Percentiles rank a stretch among this genome's conserved stretches.
Evolutionary conservation across 108 stramenopile genomes (phyloP).

Genomic region (Nitzschia sp.): DNA sequence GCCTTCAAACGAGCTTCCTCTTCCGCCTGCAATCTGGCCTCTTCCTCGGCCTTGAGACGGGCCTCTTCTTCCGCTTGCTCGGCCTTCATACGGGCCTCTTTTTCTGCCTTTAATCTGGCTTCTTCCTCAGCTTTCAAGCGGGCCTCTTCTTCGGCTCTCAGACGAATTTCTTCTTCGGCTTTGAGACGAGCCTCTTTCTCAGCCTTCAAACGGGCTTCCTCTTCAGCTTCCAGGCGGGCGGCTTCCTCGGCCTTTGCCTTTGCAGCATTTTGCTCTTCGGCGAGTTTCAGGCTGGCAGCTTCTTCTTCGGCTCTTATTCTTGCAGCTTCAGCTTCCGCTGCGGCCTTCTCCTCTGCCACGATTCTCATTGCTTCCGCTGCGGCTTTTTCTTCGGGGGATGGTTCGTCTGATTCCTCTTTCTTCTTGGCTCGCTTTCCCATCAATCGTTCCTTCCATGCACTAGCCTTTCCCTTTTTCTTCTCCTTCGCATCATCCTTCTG

Average conservation of each 20-base stretch:
- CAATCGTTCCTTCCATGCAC: slow-evolving; percentile 14
- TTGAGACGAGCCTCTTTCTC: background rate
- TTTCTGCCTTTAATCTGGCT: background rate
- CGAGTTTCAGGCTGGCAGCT: background rate
- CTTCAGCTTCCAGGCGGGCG: slow-evolving; percentile 16
- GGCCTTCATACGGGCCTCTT: background rate
- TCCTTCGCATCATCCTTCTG: background rate
- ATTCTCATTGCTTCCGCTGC: slow-evolving; percentile 4
- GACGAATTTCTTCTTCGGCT: too few species aligned
- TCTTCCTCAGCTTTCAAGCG: background rate
- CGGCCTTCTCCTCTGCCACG: slow-evolving; percentile 13
- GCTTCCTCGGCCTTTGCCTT: too few species aligned
- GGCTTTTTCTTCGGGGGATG: background rate
- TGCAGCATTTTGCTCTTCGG: background rate
- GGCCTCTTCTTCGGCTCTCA: too few species aligned
- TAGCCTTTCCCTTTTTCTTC: slow-evolving; percentile 6
- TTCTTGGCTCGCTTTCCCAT: slow-evolving; percentile 13
- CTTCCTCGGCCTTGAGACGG: slow-evolving; percentile 6
- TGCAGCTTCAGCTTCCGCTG: slow-evolving; percentile 7
- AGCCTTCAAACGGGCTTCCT: slow-evolving; percentile 6
- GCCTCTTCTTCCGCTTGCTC: slow-evolving; percentile 3
- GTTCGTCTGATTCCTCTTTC: background rate
- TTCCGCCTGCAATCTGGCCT: slow-evolving; percentile 3
- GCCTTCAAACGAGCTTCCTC: slow-evolving; percentile 5
- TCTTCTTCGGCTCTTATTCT: slow-evolving; percentile 9